phyloP scores from a whole-genome alignment of 805 yeast species.

The Kuraishia hungarica region DNA sequence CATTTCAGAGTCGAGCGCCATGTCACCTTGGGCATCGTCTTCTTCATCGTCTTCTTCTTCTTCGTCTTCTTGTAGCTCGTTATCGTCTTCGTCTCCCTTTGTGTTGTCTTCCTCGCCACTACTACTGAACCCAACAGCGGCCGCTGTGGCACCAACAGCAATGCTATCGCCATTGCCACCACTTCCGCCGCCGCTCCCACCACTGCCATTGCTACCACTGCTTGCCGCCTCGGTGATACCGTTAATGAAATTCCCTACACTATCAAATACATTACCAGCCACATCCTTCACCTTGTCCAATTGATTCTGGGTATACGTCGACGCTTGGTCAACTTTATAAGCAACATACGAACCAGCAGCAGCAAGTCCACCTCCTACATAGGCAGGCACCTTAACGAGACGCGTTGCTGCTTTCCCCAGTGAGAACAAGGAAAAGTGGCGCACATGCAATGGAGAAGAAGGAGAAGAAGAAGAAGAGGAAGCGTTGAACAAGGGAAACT shows the following conservation, averaged over 20 bases:
- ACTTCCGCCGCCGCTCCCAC: slow-evolving; percentile 10
- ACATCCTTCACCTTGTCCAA: slow-evolving; percentile 54
- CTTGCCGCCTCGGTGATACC: slow-evolving; percentile 21
- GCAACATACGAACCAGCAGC: slow-evolving; percentile 93
- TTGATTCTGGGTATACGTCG: slow-evolving; percentile 60
- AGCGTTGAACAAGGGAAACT: background rate
- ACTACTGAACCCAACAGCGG: slow-evolving; percentile 27
- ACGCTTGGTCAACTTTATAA: slow-evolving; percentile 86
- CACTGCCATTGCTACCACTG: slow-evolving; percentile 21
- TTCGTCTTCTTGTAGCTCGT: slow-evolving; percentile 42
- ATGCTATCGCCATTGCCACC: slow-evolving; percentile 31
- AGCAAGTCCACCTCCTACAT: slow-evolving; percentile 83
- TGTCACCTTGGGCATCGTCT: slow-evolving; percentile 35
- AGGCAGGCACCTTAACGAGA: slow-evolving; percentile 61
- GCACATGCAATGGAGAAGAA: background rate
- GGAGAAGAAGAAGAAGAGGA: background rate
- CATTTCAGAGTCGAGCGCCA: slow-evolving; percentile 70
- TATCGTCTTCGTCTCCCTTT: slow-evolving; percentile 41
- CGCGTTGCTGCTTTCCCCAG: slow-evolving; percentile 48
- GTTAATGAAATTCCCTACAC: slow-evolving; percentile 33
- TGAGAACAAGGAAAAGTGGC: slow-evolving; percentile 2
- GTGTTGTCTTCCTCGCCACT: slow-evolving; percentile 37
- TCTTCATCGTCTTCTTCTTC: slow-evolving; percentile 33
- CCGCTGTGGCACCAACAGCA: slow-evolving; percentile 51
- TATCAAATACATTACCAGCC: slow-evolving; percentile 45